Base-by-base conservation (phyloP, 2,329 filamentous ascomycete genomes). In the Raffaelea ambrosiae region DNA sequence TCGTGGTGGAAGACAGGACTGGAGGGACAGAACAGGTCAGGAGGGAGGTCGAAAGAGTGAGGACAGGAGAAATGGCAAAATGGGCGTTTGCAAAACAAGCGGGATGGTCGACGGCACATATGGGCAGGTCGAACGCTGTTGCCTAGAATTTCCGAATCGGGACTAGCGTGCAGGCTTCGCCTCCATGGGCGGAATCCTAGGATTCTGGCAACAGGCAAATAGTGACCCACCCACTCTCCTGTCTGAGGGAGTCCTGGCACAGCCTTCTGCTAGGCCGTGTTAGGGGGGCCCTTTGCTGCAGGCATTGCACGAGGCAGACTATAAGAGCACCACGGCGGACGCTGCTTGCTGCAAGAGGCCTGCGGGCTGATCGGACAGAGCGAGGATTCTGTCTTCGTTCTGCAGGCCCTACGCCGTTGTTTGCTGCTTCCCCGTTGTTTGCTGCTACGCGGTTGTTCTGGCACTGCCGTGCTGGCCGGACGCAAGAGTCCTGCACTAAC, bases 161-260 rank as follows among this genome's bases (percentile, higher is more conserved):
- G 55, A n/a, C 22, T 55, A 57, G 55, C 48, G 48, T 14, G 0
- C 3, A 38, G 49, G 50, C 55, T 55, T 49, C 53, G 55, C 55
- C 55, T 52, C n/a, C 54, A 47, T 35, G 38, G 51, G 40, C 50
- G 29, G 48, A 50, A 52, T 54, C 50, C 47, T 41, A 39, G 48
- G 49, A 48, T 23, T 19, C 46, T 51, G 46, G 49, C 29, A 20
- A 42, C 39, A 16, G 26, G 26, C 26, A 29, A 29, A 29, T 13
- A 29, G 26, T 9, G 16, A 19, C 33, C 33, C 23, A 29, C 29
- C 43, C n/a, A 29, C 14, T 38, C 31, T 38, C 35, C 8, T 38
- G 8, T 38, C 18, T 18, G n/a, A 48, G 29, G 22, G 40, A 36
- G 43, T 43, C 40, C n/a, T 46, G 21, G 33, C 43, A 44, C 43